phyloP scores from a whole-genome alignment of 2,329 filamentous ascomycete genomes.

The Talaromyces amestolkiae region DNA sequence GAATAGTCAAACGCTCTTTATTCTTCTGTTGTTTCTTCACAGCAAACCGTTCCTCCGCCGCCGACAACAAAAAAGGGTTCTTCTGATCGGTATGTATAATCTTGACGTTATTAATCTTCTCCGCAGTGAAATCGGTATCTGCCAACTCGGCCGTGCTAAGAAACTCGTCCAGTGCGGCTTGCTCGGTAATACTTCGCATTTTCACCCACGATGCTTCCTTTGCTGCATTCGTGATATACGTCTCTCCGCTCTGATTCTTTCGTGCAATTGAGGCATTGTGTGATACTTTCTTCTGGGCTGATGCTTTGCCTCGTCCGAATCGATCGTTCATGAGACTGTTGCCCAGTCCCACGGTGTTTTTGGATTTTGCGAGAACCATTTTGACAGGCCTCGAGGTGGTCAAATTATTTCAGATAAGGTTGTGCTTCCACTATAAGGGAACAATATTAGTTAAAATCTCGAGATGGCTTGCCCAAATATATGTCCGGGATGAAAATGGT shows the following conservation, averaged over 20 bases:
- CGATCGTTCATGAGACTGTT: constrained; percentile 99
- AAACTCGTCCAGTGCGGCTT: constrained; percentile 95
- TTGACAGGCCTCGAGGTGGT: constrained; percentile 28
- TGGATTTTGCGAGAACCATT: constrained; percentile 85
- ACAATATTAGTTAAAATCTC: background rate
- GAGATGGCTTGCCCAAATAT: background rate
- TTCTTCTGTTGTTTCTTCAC: constrained; percentile 81
- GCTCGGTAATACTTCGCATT: constrained; percentile 98
- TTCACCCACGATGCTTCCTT: constrained; percentile 97
- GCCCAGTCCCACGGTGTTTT: constrained; percentile 90
- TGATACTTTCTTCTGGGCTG: constrained; percentile 72
- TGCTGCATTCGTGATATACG: constrained; percentile 85
- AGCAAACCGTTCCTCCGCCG: constrained; percentile 74
- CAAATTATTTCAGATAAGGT: background rate
- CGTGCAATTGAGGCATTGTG: constrained; percentile 65
- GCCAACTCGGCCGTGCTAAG: constrained; percentile 91
- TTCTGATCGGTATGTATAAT: constrained; percentile 96
- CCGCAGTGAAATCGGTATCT: constrained; percentile 97
- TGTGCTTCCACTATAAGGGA: background rate
- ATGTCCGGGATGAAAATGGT: constrained; percentile 10
- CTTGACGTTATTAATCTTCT: constrained; percentile 98
- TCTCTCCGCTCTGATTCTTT: constrained; percentile 72
- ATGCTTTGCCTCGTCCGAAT: constrained; percentile 88
- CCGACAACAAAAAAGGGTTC: constrained; percentile 88
- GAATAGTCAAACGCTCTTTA: constrained; percentile 76